phyloP scores from a whole-genome alignment of 805 yeast genomes.

The Ogataea zsoltii region DNA sequence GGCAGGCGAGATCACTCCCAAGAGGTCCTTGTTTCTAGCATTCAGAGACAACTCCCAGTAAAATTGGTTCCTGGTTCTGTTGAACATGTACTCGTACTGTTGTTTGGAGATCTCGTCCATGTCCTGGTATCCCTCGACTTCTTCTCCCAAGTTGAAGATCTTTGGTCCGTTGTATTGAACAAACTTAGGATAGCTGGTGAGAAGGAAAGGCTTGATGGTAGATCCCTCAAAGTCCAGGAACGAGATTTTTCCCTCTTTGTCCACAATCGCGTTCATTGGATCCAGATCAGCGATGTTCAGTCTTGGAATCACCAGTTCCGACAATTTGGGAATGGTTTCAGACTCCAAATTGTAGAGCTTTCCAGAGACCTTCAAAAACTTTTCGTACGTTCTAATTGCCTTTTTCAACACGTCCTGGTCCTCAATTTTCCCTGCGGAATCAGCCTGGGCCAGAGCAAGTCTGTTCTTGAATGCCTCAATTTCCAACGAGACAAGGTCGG shows the following conservation, averaged over 20 bases:
- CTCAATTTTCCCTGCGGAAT: conserved; percentile 47
- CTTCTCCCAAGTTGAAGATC: conserved; percentile 72
- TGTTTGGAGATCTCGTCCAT: conserved; percentile 72
- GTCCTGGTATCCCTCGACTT: conserved; percentile 66
- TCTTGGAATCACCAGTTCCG: conserved; percentile 68
- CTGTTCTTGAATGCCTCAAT: conserved; percentile 58
- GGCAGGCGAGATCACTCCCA: conserved; percentile 82
- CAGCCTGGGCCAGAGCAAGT: conserved; percentile 55
- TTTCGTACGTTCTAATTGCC: conserved; percentile 61
- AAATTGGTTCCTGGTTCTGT: conserved; percentile 88
- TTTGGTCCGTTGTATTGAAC: conserved; percentile 88
- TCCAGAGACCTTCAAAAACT: conserved; percentile 57
- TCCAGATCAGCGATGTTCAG: conserved; percentile 81
- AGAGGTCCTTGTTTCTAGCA: conserved; percentile 60
- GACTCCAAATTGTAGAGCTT: conserved; percentile 56
- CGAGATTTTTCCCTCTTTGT: conserved; percentile 41
- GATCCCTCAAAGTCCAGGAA: conserved; percentile 85
- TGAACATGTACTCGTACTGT: conserved; percentile 83
- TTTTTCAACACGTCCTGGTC: conserved; percentile 43
- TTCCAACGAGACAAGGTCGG: conserved; percentile 66
- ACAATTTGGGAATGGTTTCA: conserved; percentile 59
- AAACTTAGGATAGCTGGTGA: conserved; percentile 78
- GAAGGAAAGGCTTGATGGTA: conserved; percentile 76
- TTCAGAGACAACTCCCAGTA: conserved; percentile 82
- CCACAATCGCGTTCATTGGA: conserved; percentile 77